Evolutionary conservation across 2,329 filamentous ascomycete genomes (phyloP), one percentile per base, ranked within the genome.

Genomic region (Monilinia fructigena): DNA sequence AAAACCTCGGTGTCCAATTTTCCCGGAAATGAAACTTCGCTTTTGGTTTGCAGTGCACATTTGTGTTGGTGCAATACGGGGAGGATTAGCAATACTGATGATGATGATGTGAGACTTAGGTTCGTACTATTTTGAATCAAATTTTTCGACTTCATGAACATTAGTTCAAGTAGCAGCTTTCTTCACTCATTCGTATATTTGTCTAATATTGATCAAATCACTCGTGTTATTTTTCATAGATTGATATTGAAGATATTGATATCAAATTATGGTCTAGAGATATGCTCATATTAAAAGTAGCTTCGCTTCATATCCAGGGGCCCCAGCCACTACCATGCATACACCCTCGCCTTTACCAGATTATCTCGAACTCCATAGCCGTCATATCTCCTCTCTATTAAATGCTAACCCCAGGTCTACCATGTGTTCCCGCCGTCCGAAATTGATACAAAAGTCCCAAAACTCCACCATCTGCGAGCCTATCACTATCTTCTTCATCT

Each of bases 361-460:
- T 26, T 47, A 47, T 45, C 58, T 52, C 28, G 50, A 45, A 65
- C 66, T 67, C 65, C 59, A 55, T 47, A 35, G n/a, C 26, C 8
- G 47, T 38, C 55, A 47, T 38, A 58, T 28, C 47, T 11, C 4
- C 8, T 26, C 58, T 23, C 35, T 20, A 59, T 72, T 59, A 78
- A 71, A 78, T 78, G 70, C 74, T 75, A 55, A 78, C 71, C 18
- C 76, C 74, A n/a, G 74, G 70, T 69, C 79, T 77, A 63, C 79
- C 82, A 68, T 82, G 81, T 35, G 80, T 81, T 69, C 86, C 84
- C 48, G 84, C 86, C 76, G 85, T 86, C 69, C 87, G 85, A 72
- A 89, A 89, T 73, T 90, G 86, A 74, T 88, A 85, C 66, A 90
- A 80, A 70, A 90, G 76, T 11, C 87, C 87, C 67, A 90, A 76